Evolutionary conservation across 2,329 filamentous ascomycete species (phyloP), one percentile per base, ranked within the genome.

Genomic region (Leptographium galeiforme): DNA sequence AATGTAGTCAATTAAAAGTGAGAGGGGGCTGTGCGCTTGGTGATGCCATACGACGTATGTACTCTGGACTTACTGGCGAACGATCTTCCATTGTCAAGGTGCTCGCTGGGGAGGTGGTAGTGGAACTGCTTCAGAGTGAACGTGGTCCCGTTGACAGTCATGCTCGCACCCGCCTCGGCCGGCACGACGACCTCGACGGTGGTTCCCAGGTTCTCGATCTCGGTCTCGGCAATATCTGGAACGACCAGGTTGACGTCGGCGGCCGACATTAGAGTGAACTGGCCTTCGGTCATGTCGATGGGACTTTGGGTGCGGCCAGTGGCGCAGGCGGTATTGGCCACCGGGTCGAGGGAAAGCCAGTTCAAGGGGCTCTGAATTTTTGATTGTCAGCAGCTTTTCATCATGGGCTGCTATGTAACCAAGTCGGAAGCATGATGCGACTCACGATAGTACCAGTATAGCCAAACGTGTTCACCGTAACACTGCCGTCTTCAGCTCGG

Each of bases 131-230:
- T 57, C 19, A 74, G 62, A 34, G 66, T 62, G 53, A 68, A 74
- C 16, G 60, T 58, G 50, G 19, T 30, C 16, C 61, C 63, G 41
- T 63, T 67, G 47, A 63, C 64, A 16, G 71, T 59, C 8, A 60
- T 59, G 40, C n/a, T 50, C 40, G 71, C 63, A 1, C 61, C 63
- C 50, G 66, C 68, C 3, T 67, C 56, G 56, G 73, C 56, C 57
- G 74, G 72, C 54, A 74, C 73, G 34, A 79, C 66, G 54, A 78
- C 71, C 66, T 80, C 74, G 51, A 81, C 70, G 0, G 76, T 81
- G 32, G 75, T 76, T 48, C 77, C 77, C 12, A 79, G 68, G 63
- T 81, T 80, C 64, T 79, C 75, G 53, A 80, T 77, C 40, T 70
- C 67, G 48, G 73, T 70, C 46, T 67, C 64, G 18, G 62, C 61